phyloP scores from a whole-genome alignment of 805 yeast species.

The Kazachstania bromeliacearum region DNA sequence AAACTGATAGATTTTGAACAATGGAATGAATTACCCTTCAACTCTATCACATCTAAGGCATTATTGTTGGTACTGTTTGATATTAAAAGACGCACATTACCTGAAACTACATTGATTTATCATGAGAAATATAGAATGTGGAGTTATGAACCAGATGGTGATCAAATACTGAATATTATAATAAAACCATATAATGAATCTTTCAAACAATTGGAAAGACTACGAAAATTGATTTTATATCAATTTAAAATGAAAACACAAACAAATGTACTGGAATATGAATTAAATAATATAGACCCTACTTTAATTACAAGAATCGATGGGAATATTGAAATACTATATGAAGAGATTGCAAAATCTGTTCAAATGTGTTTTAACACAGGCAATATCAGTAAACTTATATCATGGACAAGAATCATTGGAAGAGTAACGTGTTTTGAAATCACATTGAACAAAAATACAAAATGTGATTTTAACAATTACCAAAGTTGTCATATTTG shows the following conservation, averaged over 20 bases:
- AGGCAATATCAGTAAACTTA: constrained; percentile 10
- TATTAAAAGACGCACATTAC: constrained; percentile 11
- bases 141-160: constrained; percentile 7
- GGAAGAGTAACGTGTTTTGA: constrained; percentile 20
- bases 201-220: constrained; percentile 16
- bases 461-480: background rate
- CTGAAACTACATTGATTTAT: constrained; percentile 3
- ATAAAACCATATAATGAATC: constrained; percentile 11
- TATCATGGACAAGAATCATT: constrained; percentile 14
- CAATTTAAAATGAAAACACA: constrained; percentile 2
- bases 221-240: constrained; percentile 12
- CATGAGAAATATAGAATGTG: constrained; percentile 8
- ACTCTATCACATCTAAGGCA: constrained; percentile 11
- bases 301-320: constrained; percentile 6
- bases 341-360: constrained; percentile 11
- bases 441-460: background rate
- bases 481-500: constrained; percentile 11
- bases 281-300: constrained; percentile 8
- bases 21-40: constrained; percentile 3
- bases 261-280: constrained; percentile 4
- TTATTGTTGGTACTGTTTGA: constrained; percentile 17
- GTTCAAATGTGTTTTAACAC: constrained; percentile 13
- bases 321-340: constrained; percentile 4
- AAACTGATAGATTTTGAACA: constrained; percentile 1
- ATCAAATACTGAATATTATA: constrained; percentile 2